A percentile compares a stretch with the other conserved stretches of the same genome.
These are phyloP conservation scores for Termitomyces sp. DNA, from an alignment of 768 basidiomycete species.

Conservation along the genomic window DNA sequence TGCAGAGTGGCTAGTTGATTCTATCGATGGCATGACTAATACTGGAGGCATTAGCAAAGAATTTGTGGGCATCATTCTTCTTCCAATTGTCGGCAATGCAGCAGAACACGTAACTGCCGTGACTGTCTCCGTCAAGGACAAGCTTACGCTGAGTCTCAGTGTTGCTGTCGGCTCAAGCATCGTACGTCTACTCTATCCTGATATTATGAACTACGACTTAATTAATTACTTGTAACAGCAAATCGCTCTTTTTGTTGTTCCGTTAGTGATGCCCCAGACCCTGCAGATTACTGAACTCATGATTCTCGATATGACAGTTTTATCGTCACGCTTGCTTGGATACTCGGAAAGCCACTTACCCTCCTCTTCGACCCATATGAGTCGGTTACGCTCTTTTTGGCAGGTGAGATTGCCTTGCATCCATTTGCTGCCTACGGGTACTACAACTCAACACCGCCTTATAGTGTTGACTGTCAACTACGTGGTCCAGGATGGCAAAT, in stretches of 20 bases:
- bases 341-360: conserved; percentile 70
- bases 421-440: too few species aligned
- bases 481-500: conserved; percentile 79
- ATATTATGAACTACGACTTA: conserved; percentile 5
- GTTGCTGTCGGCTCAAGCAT: conserved; percentile 87
- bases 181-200: conserved; percentile 32
- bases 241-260: conserved; percentile 47
- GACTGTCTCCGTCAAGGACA: conserved; percentile 86
- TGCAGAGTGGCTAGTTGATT: conserved; percentile 72
- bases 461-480: conserved; percentile 81
- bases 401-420: conserved; percentile 22
- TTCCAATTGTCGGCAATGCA: conserved; percentile 91
- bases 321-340: conserved; percentile 78
- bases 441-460: background rate
- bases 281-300: background rate
- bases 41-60: conserved; percentile 58
- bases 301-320: conserved; percentile 34
- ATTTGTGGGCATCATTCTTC: conserved; percentile 79
- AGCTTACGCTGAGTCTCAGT: conserved; percentile 80
- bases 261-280: conserved; percentile 22
- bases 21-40: conserved; percentile 69
- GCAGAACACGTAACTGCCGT: conserved; percentile 94
- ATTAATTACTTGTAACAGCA: conserved; percentile 40
- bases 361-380: conserved; percentile 88
- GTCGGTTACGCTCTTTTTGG: conserved; percentile 56